A percentile compares a stretch with the other conserved stretches of the same genome.
phyloP scores from a whole-genome alignment of 2,329 filamentous ascomycete species.

The Immersiporthe knoxdaviesiana region DNA sequence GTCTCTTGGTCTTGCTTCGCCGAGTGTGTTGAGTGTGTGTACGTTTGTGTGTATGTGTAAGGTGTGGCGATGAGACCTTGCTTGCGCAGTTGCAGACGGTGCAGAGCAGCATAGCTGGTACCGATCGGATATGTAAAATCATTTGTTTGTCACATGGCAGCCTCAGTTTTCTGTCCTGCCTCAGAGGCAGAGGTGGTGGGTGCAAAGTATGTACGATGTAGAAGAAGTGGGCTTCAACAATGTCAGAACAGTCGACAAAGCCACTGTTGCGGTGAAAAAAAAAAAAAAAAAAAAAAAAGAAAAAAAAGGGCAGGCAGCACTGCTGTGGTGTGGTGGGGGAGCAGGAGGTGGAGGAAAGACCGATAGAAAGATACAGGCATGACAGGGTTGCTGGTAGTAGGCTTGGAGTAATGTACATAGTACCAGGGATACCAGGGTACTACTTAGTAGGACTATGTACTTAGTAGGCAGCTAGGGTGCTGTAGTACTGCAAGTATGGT shows the following conservation, averaged over 20 bases:
- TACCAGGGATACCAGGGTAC: not conserved
- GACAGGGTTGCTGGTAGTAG: not conserved
- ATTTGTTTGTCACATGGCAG: not conserved
- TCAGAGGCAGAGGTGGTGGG: not conserved
- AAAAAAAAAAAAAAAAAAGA: too few relatives aligned
- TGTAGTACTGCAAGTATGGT: too few relatives aligned
- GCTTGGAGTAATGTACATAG: too few relatives aligned
- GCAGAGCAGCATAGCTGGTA: not conserved
- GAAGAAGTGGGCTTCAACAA: not conserved
- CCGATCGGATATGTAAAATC: not conserved
- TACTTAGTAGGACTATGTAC: too few relatives aligned
- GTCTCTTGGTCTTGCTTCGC: not conserved
- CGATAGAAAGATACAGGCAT: not conserved
- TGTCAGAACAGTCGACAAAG: not conserved
- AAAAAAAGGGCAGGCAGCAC: not conserved
- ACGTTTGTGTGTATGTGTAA: not conserved
- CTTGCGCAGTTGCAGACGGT: not conserved
- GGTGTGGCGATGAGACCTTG: not conserved
- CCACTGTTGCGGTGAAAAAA: conserved; percentile 8
- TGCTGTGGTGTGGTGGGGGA: not conserved
- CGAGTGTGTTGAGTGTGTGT: too few relatives aligned
- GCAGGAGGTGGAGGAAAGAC: not conserved
- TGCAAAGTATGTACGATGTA: not conserved
- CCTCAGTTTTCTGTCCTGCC: not conserved
- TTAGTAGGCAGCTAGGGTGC: not conserved